phyloP scores from a whole-genome alignment of 129 eudicot genomes.

The Lactuca sativa region DNA sequence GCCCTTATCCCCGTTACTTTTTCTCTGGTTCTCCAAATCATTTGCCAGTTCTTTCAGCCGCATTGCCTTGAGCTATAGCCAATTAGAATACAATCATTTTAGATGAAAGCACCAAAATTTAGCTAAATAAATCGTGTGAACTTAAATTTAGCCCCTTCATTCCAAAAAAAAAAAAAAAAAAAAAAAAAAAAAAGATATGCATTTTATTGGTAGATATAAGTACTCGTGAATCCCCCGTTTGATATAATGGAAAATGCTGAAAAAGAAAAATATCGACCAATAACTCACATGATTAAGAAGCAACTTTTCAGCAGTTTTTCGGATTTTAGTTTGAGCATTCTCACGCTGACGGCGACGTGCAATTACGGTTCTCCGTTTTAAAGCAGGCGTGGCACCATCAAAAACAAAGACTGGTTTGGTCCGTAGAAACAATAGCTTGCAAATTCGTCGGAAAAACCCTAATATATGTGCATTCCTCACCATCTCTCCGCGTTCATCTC shows the following conservation, averaged over 20 bases:
- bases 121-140: background rate
- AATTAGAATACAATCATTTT: conserved; percentile 6
- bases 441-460: conserved; percentile 87
- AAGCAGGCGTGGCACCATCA: conserved; percentile 83
- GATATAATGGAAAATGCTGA: background rate
- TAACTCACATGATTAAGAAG: conserved; percentile 74
- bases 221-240: background rate
- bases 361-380: conserved; percentile 73
- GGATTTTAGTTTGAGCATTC: conserved; percentile 81
- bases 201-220: background rate
- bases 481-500: conserved; percentile 97
- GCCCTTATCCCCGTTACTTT: conserved; percentile 53
- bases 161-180: too few species aligned
- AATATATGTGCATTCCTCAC: conserved; percentile 82
- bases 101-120: background rate
- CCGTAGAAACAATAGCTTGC: conserved; percentile 74
- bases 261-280: background rate
- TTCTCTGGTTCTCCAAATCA: conserved; percentile 68
- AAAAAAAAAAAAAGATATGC: too few species aligned
- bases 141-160: conserved; percentile 2
- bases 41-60: conserved; percentile 73
- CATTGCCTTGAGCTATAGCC: conserved; percentile 63
- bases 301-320: conserved; percentile 84
- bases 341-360: conserved; percentile 89
- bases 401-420: conserved; percentile 88